Percentiles rank a stretch among this genome's conserved stretches.
Conservation (phyloP, 2,329 filamentous ascomycete species). For the Pseudogymnoascus destructans region DNA sequence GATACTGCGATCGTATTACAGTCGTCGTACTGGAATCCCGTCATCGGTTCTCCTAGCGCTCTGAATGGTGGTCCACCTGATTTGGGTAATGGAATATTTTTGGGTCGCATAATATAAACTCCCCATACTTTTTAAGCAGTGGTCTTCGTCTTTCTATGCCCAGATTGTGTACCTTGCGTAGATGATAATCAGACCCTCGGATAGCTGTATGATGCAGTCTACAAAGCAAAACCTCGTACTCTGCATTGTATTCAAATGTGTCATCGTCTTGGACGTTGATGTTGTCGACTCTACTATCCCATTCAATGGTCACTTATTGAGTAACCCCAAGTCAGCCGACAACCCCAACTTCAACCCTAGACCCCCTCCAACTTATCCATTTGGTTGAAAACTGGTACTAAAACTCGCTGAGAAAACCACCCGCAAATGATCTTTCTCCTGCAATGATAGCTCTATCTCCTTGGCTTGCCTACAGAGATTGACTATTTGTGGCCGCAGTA, state of each 20-base stretch:
- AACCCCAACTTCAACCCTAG: neutral
- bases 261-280: neutral
- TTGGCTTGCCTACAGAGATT: too few species aligned
- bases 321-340: neutral
- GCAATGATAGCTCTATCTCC: too few species aligned
- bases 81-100: neutral
- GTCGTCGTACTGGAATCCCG: neutral
- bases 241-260: neutral
- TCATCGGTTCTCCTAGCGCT: neutral
- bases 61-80: neutral
- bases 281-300: neutral
- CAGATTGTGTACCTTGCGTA: neutral
- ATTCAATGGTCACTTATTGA: neutral
- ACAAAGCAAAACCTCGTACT: neutral
- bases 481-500: too few species aligned
- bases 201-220: neutral
- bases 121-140: neutral
- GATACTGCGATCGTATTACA: neutral
- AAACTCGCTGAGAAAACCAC: too few species aligned
- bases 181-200: neutral
- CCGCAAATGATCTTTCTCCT: too few species aligned
- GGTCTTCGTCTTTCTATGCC: neutral
- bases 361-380: neutral
- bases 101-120: neutral
- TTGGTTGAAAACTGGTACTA: too few species aligned